phyloP scores from a whole-genome alignment of 1,139 yeast species.

The Debaryomyces coudertii region DNA sequence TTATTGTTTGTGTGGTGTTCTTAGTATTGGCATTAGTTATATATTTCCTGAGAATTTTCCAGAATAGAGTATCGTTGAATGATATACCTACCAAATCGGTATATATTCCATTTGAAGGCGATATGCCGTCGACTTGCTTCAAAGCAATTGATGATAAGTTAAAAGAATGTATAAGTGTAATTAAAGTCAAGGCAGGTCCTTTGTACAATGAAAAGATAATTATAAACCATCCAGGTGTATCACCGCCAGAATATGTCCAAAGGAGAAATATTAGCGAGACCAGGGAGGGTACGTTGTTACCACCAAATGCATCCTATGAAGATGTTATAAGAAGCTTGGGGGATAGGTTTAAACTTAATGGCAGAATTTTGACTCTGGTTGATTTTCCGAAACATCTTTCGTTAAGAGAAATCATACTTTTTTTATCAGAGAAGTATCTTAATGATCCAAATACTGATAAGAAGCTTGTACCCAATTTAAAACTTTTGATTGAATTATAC shows the following conservation, averaged over 20 bases:
- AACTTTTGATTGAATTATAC: conserved; percentile 54
- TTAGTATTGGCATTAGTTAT: conserved; percentile 52
- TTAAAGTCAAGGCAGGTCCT: conserved; percentile 57
- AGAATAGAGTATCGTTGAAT: conserved; percentile 59
- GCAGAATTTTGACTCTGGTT: conserved; percentile 40
- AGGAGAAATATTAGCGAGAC: conserved; percentile 31
- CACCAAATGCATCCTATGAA: conserved; percentile 63
- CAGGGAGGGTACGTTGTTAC: conserved; percentile 43
- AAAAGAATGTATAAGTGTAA: conserved; percentile 45
- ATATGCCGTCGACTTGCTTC: conserved; percentile 54
- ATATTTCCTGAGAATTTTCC: conserved; percentile 57
- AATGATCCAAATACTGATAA: conserved; percentile 15
- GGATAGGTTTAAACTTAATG: conserved; percentile 50
- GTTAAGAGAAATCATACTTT: conserved; percentile 48
- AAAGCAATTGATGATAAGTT: conserved; percentile 40
- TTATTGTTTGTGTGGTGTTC: conserved; percentile 69
- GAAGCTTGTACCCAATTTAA: conserved; percentile 25
- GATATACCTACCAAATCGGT: conserved; percentile 70
- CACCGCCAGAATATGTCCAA: conserved; percentile 47
- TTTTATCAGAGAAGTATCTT: conserved; percentile 20
- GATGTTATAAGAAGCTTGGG: conserved; percentile 63
- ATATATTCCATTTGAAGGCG: conserved; percentile 70
- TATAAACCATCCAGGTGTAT: conserved; percentile 68
- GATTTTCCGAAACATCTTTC: conserved; percentile 46
- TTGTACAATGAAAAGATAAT: conserved; percentile 33